phyloP scores from a whole-genome alignment of 805 yeast genomes.

The Candida manassasensis region DNA sequence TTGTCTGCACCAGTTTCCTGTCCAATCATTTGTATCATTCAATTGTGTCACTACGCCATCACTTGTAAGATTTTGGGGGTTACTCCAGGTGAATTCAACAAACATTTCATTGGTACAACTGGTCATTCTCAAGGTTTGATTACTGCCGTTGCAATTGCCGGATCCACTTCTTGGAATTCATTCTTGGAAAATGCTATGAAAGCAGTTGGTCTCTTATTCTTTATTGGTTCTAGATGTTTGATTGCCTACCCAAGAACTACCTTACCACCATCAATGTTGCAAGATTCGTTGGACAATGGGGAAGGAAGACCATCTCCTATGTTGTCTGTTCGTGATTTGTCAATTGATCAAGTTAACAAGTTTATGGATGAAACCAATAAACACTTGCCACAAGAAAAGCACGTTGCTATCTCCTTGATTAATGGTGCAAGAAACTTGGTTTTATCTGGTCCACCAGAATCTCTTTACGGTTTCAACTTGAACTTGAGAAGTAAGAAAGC shows the following conservation, averaged over 20 bases:
- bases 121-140: constrained; percentile 92
- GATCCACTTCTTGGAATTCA: constrained; percentile 77
- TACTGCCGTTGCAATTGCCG: constrained; percentile 87
- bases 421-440: constrained; percentile 96
- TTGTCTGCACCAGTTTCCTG: constrained; percentile 91
- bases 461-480: constrained; percentile 90
- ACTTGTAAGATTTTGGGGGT: constrained; percentile 80
- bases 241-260: constrained; percentile 90
- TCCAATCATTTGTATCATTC: constrained; percentile 96
- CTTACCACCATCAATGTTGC: constrained; percentile 86
- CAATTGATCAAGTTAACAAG: constrained; percentile 70
- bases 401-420: constrained; percentile 82
- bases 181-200: constrained; percentile 68
- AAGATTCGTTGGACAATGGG: constrained; percentile 87
- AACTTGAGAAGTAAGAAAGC: constrained; percentile 93
- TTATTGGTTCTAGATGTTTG: constrained; percentile 89
- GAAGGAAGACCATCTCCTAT: constrained; percentile 98
- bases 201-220: constrained; percentile 82
- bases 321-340: constrained; percentile 89
- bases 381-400: constrained; percentile 89
- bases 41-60: constrained; percentile 87
- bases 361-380: constrained; percentile 84
- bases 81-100: constrained; percentile 84
- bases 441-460: constrained; percentile 97
- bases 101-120: constrained; percentile 66